Conservation (phyloP, 2,329 filamentous ascomycete species). For the Aspergillus jensenii region DNA sequence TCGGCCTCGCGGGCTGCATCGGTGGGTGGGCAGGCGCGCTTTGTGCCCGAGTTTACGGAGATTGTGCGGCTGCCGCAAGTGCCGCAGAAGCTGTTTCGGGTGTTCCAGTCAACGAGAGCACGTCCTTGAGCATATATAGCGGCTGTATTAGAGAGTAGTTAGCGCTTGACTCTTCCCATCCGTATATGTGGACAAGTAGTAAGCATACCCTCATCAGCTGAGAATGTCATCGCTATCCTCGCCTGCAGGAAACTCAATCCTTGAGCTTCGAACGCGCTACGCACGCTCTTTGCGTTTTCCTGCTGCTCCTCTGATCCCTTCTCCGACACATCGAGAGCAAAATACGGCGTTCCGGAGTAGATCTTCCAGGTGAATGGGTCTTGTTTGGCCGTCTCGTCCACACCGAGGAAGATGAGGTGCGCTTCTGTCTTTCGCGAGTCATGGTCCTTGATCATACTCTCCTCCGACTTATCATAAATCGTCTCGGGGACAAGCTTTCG, state of each 20-base stretch:
- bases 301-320: conserved; percentile 62
- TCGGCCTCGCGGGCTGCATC: conserved; percentile 36
- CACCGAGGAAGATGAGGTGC: conserved; percentile 78
- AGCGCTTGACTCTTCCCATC: background rate
- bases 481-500: conserved; percentile 67
- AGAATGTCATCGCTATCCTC: conserved; percentile 61
- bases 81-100: conserved; percentile 86
- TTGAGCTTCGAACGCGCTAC: conserved; percentile 58
- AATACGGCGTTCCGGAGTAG: conserved; percentile 79
- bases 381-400: conserved; percentile 65
- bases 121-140: conserved; percentile 89
- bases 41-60: conserved; percentile 44
- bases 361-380: conserved; percentile 49
- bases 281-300: conserved; percentile 55
- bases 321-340: conserved; percentile 85
- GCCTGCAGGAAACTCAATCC: conserved; percentile 68
- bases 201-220: conserved; percentile 58
- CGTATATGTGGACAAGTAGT: background rate
- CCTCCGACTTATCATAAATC: conserved; percentile 70
- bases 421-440: conserved; percentile 69
- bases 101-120: conserved; percentile 90
- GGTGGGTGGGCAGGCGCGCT: conserved; percentile 46
- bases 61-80: conserved; percentile 83
- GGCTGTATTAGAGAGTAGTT: conserved; percentile 51
- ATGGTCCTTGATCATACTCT: conserved; percentile 69